Evolutionary conservation across 2,329 filamentous ascomycete genomes (phyloP).

Genomic region (Chalara sp.): DNA sequence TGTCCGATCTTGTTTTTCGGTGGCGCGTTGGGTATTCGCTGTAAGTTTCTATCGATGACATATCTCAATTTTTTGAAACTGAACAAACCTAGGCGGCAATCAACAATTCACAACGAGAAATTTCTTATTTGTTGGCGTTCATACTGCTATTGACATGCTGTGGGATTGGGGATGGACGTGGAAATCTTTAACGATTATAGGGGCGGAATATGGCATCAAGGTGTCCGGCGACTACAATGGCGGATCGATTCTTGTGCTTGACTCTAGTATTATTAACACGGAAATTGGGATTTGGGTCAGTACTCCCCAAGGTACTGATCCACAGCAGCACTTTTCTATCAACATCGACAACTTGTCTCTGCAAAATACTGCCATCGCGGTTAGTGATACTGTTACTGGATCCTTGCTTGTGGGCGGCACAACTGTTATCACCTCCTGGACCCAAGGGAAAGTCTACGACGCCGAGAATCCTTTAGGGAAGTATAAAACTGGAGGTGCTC

Average conservation of each 20-base stretch:
- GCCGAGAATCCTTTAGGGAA: neutral
- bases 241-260: constrained; percentile 63
- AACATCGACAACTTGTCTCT: neutral
- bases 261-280: constrained; percentile 25
- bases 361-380: neutral
- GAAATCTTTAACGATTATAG: no score
- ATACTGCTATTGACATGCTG: no score
- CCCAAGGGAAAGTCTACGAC: neutral
- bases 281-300: neutral
- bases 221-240: no score
- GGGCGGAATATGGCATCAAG: no score
- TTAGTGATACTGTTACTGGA: neutral
- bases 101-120: no score
- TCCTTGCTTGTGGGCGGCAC: neutral
- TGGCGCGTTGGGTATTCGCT: constrained; percentile 51
- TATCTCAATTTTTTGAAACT: no score
- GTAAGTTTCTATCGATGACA: no score
- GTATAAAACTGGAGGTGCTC: neutral
- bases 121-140: no score
- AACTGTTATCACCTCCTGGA: neutral
- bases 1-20: constrained; percentile 50
- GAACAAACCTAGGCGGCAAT: no score
- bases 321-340: neutral
- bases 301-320: neutral
- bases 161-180: no score